Evolutionary conservation across 306 rosid genomes (phyloP).

Genomic region (Glycine soja): DNA sequence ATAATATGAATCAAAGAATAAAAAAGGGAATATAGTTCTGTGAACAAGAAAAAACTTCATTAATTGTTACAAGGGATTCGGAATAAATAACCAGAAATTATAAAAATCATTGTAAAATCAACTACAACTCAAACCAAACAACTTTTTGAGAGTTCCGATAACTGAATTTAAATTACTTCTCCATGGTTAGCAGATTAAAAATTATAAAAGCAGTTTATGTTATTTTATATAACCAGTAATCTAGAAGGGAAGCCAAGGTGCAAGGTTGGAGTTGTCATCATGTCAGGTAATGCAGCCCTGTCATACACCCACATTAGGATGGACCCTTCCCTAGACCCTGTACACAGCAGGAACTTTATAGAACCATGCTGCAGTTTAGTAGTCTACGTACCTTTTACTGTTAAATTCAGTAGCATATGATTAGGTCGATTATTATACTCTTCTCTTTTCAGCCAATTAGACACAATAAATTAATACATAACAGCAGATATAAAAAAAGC

Average conservation of each 20-base stretch:
- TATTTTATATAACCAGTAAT: not conserved
- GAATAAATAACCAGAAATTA: not conserved
- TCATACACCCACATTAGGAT: not conserved
- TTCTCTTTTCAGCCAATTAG: constrained; percentile 1
- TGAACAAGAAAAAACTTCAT: not conserved
- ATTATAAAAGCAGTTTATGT: not conserved
- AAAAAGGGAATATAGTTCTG: not conserved
- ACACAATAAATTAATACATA: not conserved
- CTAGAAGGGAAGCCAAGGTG: not conserved
- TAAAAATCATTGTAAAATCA: not conserved
- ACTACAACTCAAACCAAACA: not conserved
- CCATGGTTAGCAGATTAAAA: not conserved
- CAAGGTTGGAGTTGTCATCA: not conserved
- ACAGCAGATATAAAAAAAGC: not conserved
- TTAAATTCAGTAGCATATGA: not conserved
- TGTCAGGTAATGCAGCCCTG: not conserved
- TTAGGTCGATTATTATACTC: not conserved
- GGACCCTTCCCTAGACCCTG: not conserved
- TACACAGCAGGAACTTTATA: not conserved
- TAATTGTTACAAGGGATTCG: not conserved
- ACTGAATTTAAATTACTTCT: not conserved
- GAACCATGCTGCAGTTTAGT: not conserved
- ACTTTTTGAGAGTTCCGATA: not conserved
- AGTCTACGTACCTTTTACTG: not conserved
- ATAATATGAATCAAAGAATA: not conserved